Conservation (phyloP, 495 filamentous ascomycete genomes). For the Letharia columbiana region DNA sequence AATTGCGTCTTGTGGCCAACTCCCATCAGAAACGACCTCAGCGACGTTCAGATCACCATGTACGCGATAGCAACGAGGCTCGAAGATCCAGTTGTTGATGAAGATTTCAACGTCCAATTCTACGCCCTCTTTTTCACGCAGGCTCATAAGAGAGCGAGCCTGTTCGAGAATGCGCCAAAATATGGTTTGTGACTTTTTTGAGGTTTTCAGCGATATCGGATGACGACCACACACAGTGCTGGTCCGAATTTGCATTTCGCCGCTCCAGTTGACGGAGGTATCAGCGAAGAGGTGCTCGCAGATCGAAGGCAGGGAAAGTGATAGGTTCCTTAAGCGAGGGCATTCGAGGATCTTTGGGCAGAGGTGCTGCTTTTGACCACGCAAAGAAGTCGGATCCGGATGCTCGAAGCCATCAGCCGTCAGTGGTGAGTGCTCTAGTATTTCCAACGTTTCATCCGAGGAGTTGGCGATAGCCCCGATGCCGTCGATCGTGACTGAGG, state of each 20-base stretch:
- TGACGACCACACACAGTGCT: slow-evolving; percentile 36
- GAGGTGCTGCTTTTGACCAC: slow-evolving; percentile 32
- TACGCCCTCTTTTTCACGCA: slow-evolving; percentile 23
- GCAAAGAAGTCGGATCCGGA: slow-evolving; percentile 30
- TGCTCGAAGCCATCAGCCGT: slow-evolving; percentile 43
- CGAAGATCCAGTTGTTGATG: slow-evolving; percentile 40
- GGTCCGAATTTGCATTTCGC: slow-evolving; percentile 43
- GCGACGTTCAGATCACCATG: slow-evolving; percentile 41
- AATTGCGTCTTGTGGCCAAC: slow-evolving; percentile 33
- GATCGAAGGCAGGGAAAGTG: slow-evolving; percentile 41
- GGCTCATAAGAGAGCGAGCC: slow-evolving; percentile 34
- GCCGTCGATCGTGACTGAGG: slow-evolving; percentile 41
- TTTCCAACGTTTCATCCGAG: slow-evolving; percentile 38
- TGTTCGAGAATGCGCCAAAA: slow-evolving; percentile 34
- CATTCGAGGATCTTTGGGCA: slow-evolving; percentile 40
- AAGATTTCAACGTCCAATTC: slow-evolving; percentile 40
- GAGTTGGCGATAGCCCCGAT: slow-evolving; percentile 42
- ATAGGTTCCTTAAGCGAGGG: slow-evolving; percentile 39
- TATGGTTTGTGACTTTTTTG: slow-evolving; percentile 20
- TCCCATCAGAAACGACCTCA: slow-evolving; percentile 31
- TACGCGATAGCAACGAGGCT: slow-evolving; percentile 36
- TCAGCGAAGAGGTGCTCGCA: slow-evolving; percentile 42
- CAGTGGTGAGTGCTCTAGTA: slow-evolving; percentile 46
- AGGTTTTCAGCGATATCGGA: slow-evolving; percentile 17
- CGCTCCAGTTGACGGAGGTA: slow-evolving; percentile 35